Base-by-base conservation (phyloP, 2,329 filamentous ascomycete genomes). In the Arthrinium phaeospermum region DNA sequence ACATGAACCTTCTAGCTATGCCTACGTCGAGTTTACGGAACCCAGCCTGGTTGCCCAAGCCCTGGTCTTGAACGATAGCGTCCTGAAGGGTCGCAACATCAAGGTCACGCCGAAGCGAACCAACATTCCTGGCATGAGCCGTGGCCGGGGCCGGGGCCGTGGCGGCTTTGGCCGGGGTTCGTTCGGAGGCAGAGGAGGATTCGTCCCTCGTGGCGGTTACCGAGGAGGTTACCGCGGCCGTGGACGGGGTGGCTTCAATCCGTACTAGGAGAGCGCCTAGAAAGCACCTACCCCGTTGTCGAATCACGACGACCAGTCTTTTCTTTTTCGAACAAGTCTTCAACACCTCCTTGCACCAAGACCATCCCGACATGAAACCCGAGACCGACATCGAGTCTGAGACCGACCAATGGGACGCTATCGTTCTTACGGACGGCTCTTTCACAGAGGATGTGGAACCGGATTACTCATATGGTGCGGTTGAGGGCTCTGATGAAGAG, bases 11-110 rank as follows among this genome's bases (percentile, higher is more conserved):
- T 4, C 24, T 84, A 98, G 95, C 76, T 99, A 99, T 85, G 96
- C 96, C 80, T 99, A 99, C 85, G 96, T 99, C 79, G 96, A 99
- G 85, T 99, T 99, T 81, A 93, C 94, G 73, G 96, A 98, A 85
- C 95, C 96, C 68, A 95, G 91, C 83, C 88, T 98, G 74, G 96
- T 99, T 75, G 94, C 94, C 68, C 94, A 97, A 82, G 96, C 96
- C 37, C 89, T 99, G 74, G 95, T 98, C 53, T 87, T 99, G 72
- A 98, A 99, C 82, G 96, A 99, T 85, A 98, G 95, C 83, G 89
- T 97, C 72, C 98, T 99, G 85, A 95, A 96, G 79, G 95, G 94
- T 75, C 91, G 96, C 79, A 97, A 96, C 82, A 91, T 99, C 82
- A 99, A 99, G 91, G 96, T 98, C 81, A 86, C 85, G 12, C 96